A percentile compares a stretch with the other conserved stretches of the same genome.
These are phyloP conservation scores for Podospora anserina DNA, from an alignment of 495 filamentous ascomycete genomes.

Conservation along the genomic window DNA sequence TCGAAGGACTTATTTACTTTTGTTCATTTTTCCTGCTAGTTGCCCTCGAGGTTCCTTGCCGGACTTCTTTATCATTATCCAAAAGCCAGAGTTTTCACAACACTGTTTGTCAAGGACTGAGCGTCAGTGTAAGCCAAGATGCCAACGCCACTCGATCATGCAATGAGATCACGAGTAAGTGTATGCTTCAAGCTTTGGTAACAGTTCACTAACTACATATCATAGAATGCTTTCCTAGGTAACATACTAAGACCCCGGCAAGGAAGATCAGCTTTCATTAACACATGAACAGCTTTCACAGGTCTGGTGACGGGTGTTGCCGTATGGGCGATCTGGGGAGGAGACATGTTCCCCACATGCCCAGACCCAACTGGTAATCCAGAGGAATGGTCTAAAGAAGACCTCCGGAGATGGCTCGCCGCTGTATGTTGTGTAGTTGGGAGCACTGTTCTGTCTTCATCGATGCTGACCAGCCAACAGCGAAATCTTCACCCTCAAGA, in stretches of 20 bases:
- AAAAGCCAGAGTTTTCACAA: not conserved
- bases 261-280: not conserved
- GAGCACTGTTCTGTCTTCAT: not conserved
- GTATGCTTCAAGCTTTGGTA: not conserved
- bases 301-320: constrained; percentile 81
- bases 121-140: constrained; percentile 36
- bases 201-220: constrained; percentile 18
- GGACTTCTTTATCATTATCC: not conserved
- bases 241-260: constrained; percentile 13
- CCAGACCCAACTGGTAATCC: constrained; percentile 79
- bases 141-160: constrained; percentile 75
- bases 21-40: not conserved
- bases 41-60: not conserved
- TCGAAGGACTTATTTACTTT: not conserved
- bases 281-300: constrained; percentile 57
- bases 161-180: constrained; percentile 73
- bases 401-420: constrained; percentile 71
- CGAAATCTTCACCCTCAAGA: constrained; percentile 67
- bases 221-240: constrained; percentile 55
- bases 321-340: constrained; percentile 77
- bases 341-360: constrained; percentile 69
- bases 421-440: constrained; percentile 52
- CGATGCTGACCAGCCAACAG: constrained; percentile 41
- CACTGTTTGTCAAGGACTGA: not conserved
- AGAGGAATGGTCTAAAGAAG: constrained; percentile 66